A percentile compares a stretch with the other conserved stretches of the same genome.
Conservation (phyloP, 352 stramenopile genomes). For the Phytophthora vignae region DNA sequence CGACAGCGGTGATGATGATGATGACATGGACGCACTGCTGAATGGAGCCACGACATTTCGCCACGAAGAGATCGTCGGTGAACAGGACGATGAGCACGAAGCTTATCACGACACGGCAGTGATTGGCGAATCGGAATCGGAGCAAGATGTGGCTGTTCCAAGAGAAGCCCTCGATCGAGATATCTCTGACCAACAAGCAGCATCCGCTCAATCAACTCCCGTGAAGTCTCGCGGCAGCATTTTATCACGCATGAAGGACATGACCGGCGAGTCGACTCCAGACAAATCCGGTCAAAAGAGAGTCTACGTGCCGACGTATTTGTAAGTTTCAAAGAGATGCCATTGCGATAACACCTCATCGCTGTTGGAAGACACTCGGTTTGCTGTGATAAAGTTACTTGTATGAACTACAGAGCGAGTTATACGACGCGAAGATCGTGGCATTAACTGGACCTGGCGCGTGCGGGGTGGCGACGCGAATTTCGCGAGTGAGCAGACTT, state of each 20-base stretch:
- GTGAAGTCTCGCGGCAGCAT: slow-evolving; percentile 17
- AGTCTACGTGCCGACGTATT: slow-evolving; percentile 39
- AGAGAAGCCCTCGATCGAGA: not conserved
- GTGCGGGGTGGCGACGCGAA: slow-evolving; percentile 38
- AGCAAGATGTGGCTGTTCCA: slow-evolving; percentile 12
- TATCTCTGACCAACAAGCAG: not conserved
- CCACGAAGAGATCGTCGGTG: slow-evolving; percentile 44
- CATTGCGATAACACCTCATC: not conserved
- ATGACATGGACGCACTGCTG: slow-evolving; percentile 37
- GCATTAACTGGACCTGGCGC: slow-evolving; percentile 43
- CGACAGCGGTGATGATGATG: slow-evolving; percentile 34
- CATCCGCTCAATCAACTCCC: slow-evolving; percentile 9
- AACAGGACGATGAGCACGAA: slow-evolving; percentile 33
- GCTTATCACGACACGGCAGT: slow-evolving; percentile 10
- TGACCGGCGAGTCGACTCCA: slow-evolving; percentile 3
- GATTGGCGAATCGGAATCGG: slow-evolving; percentile 22
- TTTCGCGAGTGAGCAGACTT: slow-evolving; percentile 32
- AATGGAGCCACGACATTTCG: slow-evolving; percentile 39
- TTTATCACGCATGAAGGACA: slow-evolving; percentile 28
- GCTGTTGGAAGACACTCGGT: too few species aligned
- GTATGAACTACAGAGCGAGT: slow-evolving; percentile 14
- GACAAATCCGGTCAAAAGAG: slow-evolving; percentile 11
- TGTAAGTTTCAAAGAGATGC: slow-evolving; percentile 10
- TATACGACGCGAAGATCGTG: not conserved
- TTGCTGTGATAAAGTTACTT: not conserved